Base-by-base conservation (phyloP, 305 asterid genomes). In the Fraxinus greggii region DNA sequence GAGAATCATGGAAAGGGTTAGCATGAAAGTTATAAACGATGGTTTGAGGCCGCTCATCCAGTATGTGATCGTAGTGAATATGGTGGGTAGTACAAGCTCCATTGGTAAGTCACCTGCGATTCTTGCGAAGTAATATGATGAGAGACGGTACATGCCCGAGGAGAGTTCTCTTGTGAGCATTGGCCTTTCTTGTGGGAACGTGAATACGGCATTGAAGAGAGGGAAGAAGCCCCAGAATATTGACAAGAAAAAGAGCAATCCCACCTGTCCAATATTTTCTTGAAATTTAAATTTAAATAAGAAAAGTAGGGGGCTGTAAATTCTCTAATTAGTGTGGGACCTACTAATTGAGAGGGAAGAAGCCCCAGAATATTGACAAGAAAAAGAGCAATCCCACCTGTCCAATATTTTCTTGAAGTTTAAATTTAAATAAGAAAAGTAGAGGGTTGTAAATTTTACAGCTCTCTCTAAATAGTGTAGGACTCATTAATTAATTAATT, bases 311-410 rank as follows among this genome's bases (percentile, higher is more conserved):
- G n/a, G n/a, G n/a, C n/a, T n/a, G n/a, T n/a, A n/a, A n/a, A n/a
- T n/a, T n/a, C n/a, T n/a, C n/a, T n/a, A n/a, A n/a, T n/a, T n/a
- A n/a, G n/a, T n/a, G n/a, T n/a, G n/a, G n/a, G n/a, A n/a, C n/a
- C n/a, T n/a, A n/a, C n/a, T n/a, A n/a, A n/a, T n/a, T n/a, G 0
- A 95, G 86, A 5, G 99, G 99, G 81, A 90, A 92, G 79, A 93
- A 92, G n/a, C 98, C 97, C 99, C 99, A 95, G 79, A 95, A 95
- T 24, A 95, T 94, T 45, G 99, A 92, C 91, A 93, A 92, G 94
- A 93, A 95, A 76, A 95, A 95, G 12, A 95, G 87, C 2, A 95
- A 86, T 78, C 99, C 99, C 81, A 95, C 97, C 97, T 95, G 91
- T 42, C 51, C 51, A 42, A 42, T 42, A 42, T 42, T 42, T 38